Evolutionary conservation across 192 early-diverging fungal genomes (phyloP).

Genomic region (Backusella tarrabulga): DNA sequence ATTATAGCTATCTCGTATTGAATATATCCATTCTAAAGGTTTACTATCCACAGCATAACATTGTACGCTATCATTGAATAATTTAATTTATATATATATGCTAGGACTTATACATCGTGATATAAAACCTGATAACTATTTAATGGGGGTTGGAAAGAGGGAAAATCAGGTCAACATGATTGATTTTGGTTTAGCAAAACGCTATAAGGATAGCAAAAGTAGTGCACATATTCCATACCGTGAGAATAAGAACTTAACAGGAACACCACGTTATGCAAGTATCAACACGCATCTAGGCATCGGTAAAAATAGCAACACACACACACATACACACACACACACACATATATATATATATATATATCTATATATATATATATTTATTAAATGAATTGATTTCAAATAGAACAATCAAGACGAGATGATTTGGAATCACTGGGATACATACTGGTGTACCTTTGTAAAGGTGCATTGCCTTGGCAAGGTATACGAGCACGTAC

Average conservation of each 20-base stretch:
- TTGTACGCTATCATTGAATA: neutral
- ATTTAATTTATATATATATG: neutral
- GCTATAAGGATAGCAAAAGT: conserved; percentile 83
- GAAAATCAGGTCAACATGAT: conserved; percentile 85
- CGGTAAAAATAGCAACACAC: conserved; percentile 42
- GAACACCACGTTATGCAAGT: conserved; percentile 90
- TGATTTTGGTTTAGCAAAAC: conserved; percentile 90
- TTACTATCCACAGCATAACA: neutral
- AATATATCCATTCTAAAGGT: conserved; percentile 69
- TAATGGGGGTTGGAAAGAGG: conserved; percentile 85
- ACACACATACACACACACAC: too few relatives aligned
- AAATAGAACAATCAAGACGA: conserved; percentile 81
- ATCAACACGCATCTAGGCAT: conserved; percentile 85
- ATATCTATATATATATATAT: neutral
- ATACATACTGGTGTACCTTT: conserved; percentile 92
- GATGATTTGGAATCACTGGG: conserved; percentile 90
- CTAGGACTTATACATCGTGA: conserved; percentile 87
- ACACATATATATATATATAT: neutral
- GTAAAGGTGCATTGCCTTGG: conserved; percentile 88
- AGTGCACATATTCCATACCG: conserved; percentile 88
- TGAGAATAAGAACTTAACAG: conserved; percentile 92
- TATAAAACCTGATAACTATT: conserved; percentile 91
- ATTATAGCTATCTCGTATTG: conserved; percentile 56
- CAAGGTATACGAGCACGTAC: conserved; percentile 88
- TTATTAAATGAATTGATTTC: neutral